Evolutionary conservation across 2,329 filamentous ascomycete genomes (phyloP).

Genomic region (Arthrobotrys musiformis): DNA sequence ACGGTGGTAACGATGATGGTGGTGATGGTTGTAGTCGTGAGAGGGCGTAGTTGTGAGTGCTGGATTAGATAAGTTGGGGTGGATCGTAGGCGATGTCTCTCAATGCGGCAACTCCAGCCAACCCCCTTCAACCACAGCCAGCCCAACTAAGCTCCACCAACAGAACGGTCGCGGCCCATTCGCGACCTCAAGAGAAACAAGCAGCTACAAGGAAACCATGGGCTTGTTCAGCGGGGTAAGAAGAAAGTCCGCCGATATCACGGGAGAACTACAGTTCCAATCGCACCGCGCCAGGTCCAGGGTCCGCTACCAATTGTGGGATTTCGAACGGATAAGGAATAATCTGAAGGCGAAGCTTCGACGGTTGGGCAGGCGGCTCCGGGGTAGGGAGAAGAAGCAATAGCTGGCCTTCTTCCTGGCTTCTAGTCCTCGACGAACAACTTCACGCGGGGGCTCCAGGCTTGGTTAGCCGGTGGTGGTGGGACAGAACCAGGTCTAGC

Average conservation of each 20-base stretch:
- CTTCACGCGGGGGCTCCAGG: no score
- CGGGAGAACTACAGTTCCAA: constrained; percentile 17
- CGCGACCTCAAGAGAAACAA: background rate
- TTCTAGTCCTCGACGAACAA: background rate
- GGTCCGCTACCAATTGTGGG: constrained; percentile 34
- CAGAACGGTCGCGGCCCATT: background rate
- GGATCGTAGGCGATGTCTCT: background rate
- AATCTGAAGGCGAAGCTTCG: constrained; percentile 1
- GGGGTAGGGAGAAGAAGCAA: constrained; percentile 17
- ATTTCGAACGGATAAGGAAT: constrained; percentile 24
- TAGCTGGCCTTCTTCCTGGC: background rate
- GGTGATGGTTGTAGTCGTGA: background rate
- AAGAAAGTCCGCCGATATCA: constrained; percentile 13
- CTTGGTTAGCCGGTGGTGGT: no score
- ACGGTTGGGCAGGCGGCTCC: background rate
- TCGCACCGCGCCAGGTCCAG: constrained; percentile 27
- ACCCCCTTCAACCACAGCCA: background rate
- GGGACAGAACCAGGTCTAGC: constrained; percentile 5
- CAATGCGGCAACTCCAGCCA: constrained; percentile 13
- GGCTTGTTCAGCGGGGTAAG: background rate
- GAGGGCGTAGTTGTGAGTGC: background rate
- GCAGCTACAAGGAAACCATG: background rate
- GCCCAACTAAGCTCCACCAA: background rate
- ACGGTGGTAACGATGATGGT: no score
- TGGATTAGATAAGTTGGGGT: background rate